Conservation (phyloP, 169 alveolate species). For the Plasmodium malariae region DNA sequence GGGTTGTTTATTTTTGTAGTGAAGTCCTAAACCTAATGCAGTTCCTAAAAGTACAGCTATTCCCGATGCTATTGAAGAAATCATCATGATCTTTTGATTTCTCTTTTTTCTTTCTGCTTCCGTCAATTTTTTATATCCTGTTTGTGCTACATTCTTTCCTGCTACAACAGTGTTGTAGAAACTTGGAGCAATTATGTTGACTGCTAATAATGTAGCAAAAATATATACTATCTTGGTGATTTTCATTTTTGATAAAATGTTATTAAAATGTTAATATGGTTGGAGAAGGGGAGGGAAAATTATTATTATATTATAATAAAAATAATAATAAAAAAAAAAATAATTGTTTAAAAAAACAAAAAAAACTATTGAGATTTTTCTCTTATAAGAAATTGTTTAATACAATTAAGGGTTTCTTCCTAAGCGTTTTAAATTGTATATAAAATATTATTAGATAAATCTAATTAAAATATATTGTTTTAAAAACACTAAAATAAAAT, state of each 20-base stretch:
- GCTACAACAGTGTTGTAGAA: constrained; percentile 29
- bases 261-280: background rate
- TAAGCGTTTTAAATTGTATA: too few species aligned
- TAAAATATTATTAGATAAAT: too few species aligned
- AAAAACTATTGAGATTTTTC: background rate
- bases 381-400: background rate
- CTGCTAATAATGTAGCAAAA: constrained; percentile 40
- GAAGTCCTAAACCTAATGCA: constrained; percentile 48
- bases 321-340: constrained; percentile 1
- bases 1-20: background rate
- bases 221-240: constrained; percentile 28
- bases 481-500: background rate
- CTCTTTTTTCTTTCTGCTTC: constrained; percentile 41
- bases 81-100: constrained; percentile 46
- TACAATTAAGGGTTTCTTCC: background rate
- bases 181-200: constrained; percentile 53
- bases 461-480: too few species aligned
- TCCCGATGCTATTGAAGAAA: constrained; percentile 45
- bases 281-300: background rate
- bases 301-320: background rate
- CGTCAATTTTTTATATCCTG: constrained; percentile 30
- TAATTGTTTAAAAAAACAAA: background rate
- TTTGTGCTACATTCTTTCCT: constrained; percentile 14
- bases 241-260: constrained; percentile 23
- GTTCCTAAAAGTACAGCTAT: constrained; percentile 37